Base-by-base conservation (phyloP, 495 filamentous ascomycete species). In the Podospora tetraspora region DNA sequence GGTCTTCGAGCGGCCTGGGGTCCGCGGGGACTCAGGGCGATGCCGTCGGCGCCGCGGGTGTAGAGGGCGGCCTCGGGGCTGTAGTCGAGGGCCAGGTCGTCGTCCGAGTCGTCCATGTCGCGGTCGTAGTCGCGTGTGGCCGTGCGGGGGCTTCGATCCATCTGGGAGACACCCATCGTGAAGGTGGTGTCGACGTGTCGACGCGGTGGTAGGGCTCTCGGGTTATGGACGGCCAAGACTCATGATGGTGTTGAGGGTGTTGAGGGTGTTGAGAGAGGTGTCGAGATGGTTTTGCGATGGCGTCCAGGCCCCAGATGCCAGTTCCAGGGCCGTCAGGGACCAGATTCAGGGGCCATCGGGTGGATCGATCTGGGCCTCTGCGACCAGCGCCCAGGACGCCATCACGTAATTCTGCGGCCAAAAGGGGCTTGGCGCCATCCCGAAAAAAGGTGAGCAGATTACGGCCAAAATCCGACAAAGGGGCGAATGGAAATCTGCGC, bases 31-130 rank as follows among this genome's bases (percentile, higher is more conserved):
- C 69, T 57, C 23, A 73, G 63, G 58, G 72, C 69, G 64, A 71
- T 69, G 68, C 64, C 68, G 63, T 66, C 66, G 68, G 66, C 52
- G 66, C 62, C 64, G 66, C 63, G 52, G 22, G 68, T 71, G 61
- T 66, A 59, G 16, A 70, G 64, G 27, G 66, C 70, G 21, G 74
- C 69, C 62, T 71, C 74, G 60, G 72, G 64, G 43, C 71, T 68
- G 67, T 71, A 64, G 67, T 71, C 68, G 43, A 71, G 69, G 11
- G 68, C 66, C 29, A 68, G 60, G 64, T 71, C 74, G 59, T 68
- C 67, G 68, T 72, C 68, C 22, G 24, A 70, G 29, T 64, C 63
- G 79, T 79, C 67, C 34, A 29, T 22, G 43, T 43, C 27, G 67
- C 29, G 56, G 19, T 64, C 37, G 29, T 13, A 27, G 29, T 68